Percentiles rank a stretch among this genome's conserved stretches.
phyloP scores from a whole-genome alignment of 2,329 filamentous ascomycete species.

The Annulohypoxylon truncatum region DNA sequence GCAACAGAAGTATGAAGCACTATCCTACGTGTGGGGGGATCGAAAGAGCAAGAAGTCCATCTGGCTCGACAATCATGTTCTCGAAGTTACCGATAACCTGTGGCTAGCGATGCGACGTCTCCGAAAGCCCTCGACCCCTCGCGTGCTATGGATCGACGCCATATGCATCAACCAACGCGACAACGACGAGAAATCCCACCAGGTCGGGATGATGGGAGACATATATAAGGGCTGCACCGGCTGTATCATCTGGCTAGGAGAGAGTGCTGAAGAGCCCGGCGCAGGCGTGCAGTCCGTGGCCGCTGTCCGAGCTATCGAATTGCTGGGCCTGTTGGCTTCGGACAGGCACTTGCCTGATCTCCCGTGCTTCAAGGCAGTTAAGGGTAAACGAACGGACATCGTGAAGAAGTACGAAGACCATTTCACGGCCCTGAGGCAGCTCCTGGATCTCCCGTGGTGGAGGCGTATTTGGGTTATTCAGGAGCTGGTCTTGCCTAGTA shows the following conservation, averaged over 20 bases:
- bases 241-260: constrained; percentile 12
- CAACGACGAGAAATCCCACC: constrained; percentile 11
- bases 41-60: background rate
- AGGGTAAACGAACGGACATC: background rate
- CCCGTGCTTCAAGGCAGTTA: background rate
- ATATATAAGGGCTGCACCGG: constrained; percentile 14
- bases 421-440: background rate
- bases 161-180: constrained; percentile 24
- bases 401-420: constrained; percentile 1
- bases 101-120: constrained; percentile 16
- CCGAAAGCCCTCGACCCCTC: background rate
- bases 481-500: constrained; percentile 12
- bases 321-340: constrained; percentile 1
- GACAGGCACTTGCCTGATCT: constrained; percentile 5
- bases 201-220: constrained; percentile 16
- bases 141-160: constrained; percentile 21
- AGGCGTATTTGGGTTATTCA: constrained; percentile 28
- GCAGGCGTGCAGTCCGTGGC: background rate
- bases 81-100: constrained; percentile 16
- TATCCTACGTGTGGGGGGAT: constrained; percentile 22
- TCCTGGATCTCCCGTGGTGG: constrained; percentile 15
- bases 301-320: constrained; percentile 1
- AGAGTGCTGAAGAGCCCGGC: background rate
- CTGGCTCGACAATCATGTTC: background rate
- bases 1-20: constrained; percentile 6